Percentiles rank a stretch among this genome's conserved stretches.
Conservation (phyloP, 805 yeast species). For the Monosporozyma unispora region DNA sequence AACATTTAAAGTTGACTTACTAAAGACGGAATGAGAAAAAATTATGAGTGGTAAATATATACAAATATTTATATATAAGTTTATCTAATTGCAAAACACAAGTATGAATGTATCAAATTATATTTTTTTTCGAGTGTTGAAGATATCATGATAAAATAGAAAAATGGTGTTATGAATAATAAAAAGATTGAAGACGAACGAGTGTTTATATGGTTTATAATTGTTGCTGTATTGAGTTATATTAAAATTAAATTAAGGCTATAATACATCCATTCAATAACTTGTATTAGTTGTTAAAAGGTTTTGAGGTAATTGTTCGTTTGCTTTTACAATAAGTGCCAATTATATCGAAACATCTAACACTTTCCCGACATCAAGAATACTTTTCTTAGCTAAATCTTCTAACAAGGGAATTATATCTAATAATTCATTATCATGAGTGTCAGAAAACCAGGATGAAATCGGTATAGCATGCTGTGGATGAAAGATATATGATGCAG, state of each 20-base stretch:
- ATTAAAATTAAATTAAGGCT: background rate
- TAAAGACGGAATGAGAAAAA: background rate
- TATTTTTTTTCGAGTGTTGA: background rate
- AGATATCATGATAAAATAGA: background rate
- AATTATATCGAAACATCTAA: slow-evolving; percentile 53
- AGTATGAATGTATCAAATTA: background rate
- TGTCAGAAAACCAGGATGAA: slow-evolving; percentile 96
- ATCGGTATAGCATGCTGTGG: slow-evolving; percentile 98
- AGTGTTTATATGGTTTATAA: background rate
- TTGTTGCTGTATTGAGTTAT: background rate
- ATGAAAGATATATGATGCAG: slow-evolving; percentile 95
- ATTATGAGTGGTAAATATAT: background rate
- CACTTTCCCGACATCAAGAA: slow-evolving; percentile 78
- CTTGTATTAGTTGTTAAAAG: background rate
- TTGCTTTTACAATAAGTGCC: background rate
- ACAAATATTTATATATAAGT: background rate
- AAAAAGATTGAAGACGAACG: background rate
- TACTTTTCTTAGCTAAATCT: slow-evolving; percentile 64
- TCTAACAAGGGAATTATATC: slow-evolving; percentile 87
- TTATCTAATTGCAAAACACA: background rate
- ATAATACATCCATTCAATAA: background rate
- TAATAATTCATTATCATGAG: slow-evolving; percentile 89
- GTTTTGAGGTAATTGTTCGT: background rate
- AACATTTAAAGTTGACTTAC: background rate
- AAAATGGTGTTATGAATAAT: background rate